Percentiles rank a stretch among this genome's conserved stretches.
Conservation (phyloP, 495 filamentous ascomycete species). For the Elaphomyces granulatus region DNA sequence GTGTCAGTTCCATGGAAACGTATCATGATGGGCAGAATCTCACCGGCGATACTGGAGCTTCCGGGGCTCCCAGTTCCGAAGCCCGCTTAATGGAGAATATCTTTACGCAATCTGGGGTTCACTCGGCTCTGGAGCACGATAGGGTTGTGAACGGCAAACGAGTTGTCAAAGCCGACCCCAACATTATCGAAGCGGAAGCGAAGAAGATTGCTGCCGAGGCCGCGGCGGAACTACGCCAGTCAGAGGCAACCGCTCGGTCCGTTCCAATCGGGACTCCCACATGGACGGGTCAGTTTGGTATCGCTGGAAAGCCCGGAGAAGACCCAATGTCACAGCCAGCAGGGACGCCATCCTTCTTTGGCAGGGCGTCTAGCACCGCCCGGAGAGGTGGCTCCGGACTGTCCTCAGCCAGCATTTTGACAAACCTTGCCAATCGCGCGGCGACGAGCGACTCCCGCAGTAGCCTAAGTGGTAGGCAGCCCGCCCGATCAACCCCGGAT, state of each 20-base stretch:
- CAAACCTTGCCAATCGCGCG: conserved; percentile 42
- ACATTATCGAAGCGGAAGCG: conserved; percentile 69
- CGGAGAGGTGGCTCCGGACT: conserved; percentile 28
- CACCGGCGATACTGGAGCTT: conserved; percentile 19
- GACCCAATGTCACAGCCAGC: no score
- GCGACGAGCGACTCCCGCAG: conserved; percentile 16
- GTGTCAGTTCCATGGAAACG: conserved; percentile 43
- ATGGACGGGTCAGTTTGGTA: conserved; percentile 78
- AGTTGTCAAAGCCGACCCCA: conserved; percentile 48
- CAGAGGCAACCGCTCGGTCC: conserved; percentile 52
- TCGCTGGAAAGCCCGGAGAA: conserved; percentile 44
- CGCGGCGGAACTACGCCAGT: conserved; percentile 53
- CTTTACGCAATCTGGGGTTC: conserved; percentile 70
- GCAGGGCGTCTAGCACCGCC: conserved; percentile 18
- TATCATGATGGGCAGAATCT: conserved; percentile 33
- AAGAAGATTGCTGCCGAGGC: conserved; percentile 64
- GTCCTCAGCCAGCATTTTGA: conserved; percentile 43
- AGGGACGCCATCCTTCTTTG: conserved; percentile 8
- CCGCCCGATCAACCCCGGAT: no score
- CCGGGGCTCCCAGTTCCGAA: conserved; percentile 34
- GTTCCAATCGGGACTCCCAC: conserved; percentile 76
- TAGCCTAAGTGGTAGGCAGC: no score
- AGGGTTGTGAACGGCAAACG: conserved; percentile 61
- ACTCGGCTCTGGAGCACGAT: conserved; percentile 78
- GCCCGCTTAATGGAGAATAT: conserved; percentile 73